Evolutionary conservation across 73 alveolate species (phyloP).

Genomic region (Paraurostyla sp.): DNA sequence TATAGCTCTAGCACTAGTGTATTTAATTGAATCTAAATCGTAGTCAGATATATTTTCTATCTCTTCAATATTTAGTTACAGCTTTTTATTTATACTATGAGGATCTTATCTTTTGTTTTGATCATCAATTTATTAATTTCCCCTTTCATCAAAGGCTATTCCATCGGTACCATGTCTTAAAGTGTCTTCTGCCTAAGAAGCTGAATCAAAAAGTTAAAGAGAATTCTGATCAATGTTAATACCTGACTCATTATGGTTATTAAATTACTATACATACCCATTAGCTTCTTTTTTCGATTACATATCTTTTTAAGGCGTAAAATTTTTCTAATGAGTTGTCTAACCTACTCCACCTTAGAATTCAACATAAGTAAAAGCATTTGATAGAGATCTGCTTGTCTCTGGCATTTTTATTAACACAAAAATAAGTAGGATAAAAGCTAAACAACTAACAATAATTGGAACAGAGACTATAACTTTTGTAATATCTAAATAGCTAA

Average conservation of each 20-base stretch:
- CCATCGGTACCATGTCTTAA: not conserved
- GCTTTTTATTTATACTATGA: not conserved
- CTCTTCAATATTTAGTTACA: not conserved
- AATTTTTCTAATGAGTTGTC: too few species aligned
- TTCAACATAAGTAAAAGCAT: too few species aligned
- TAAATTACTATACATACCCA: not conserved
- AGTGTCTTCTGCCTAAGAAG: slow-evolving; percentile 8
- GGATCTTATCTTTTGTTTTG: too few species aligned
- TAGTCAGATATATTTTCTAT: slow-evolving; percentile 23
- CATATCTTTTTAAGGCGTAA: not conserved
- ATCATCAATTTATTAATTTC: too few species aligned
- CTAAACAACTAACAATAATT: too few species aligned
- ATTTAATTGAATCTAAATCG: slow-evolving; percentile 10
- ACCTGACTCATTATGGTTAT: not conserved
- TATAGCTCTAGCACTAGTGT: slow-evolving; percentile 24
- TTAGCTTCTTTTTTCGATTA: not conserved
- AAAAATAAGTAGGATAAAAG: too few species aligned
- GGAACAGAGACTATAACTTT: too few species aligned
- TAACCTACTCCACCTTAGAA: too few species aligned
- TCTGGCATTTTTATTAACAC: too few species aligned
- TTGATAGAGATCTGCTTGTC: too few species aligned
- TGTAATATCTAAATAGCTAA: too few species aligned
- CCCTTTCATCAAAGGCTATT: too few species aligned
- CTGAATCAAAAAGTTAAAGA: slow-evolving; percentile 1
- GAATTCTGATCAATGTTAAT: slow-evolving; percentile 6